Base-by-base conservation (phyloP, 352 stramenopile genomes). In the Phytophthora idaei region DNA sequence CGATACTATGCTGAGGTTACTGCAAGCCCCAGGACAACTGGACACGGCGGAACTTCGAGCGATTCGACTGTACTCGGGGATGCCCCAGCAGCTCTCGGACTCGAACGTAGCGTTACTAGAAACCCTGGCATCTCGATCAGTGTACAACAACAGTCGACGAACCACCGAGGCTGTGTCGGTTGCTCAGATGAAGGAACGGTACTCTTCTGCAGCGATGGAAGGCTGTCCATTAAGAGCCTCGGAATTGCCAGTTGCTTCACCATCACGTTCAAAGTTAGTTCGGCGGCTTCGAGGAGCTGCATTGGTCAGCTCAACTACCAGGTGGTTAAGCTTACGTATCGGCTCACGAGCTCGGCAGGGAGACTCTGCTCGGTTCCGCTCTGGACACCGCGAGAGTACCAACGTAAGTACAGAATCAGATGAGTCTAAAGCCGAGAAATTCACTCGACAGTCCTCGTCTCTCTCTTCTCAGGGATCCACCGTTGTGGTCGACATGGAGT, bases 31-130 rank as follows among this genome's bases (percentile, higher is more conserved):
- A 1, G 71, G 71, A 0, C 61, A 75, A 9, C 55, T 78, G 0
- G 71, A 78, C 17, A 7, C 52, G 15, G 36, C 46, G 1, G 61
- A 66, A 5, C 42, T 78, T 0, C 54, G 50, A 14, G 36, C 60
- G 0, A 78, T 78, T 54, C 71, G 67, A 9, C 34, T 78, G 21
- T 48, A 71, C 10, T 78, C 71, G 1, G 62, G 71, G 1, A 50
- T 69, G 27, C 57, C 67, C 1, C 71, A 73, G 27, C 28, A 66
- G 4, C 54, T 78, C 3, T 67, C 67, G 0, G 28, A 48, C 1
- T 4, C 37, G 1, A 78, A 70, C 36, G 7, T 47, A 7, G n/a
- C 32, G 3, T 46, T 78, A 14, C 42, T 78, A 1, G 37, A 60
- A 7, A 45, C 45, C 2, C 31, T 78, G 5, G 67, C 65, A 29